Base-by-base conservation (phyloP, 2,329 filamentous ascomycete genomes). In the Aspergillus brasiliensis region DNA sequence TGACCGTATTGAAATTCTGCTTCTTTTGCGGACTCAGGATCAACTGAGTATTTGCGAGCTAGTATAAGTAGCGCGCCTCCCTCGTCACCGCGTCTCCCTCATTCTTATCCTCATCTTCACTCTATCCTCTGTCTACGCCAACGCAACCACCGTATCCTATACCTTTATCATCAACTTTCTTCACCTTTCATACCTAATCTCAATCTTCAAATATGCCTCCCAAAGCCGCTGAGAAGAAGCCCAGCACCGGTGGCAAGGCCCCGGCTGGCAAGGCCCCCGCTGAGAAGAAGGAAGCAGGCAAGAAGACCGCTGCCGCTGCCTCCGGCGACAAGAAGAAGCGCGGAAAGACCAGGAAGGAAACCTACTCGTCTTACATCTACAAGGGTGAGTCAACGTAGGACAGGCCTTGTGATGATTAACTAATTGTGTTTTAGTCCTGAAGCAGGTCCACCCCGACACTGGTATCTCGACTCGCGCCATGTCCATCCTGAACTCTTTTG, bases 351-450 rank as follows among this genome's bases (percentile, higher is more conserved):
- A 90, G 95, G 84, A 98, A 98, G 91, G 95, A 99, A 87, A 99
- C 95, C n/a, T 99, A 99, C 86, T 96, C 91, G 72, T 96, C 92
- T 58, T 99, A 99, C 88, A 99, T 99, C 84, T 99, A 98, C 91
- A 99, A 98, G 87, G 95, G 94, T 97, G 78, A 80, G 87, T 77
- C 13, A 38, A 10, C 78, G 65, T 75, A 58, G 8, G 15, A 15
- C 34, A 57, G 37, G 34, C 47, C 60, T 31, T 8, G 73, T 76
- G 64, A 34, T 44, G n/a, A 7, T 3, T 34, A 31, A 62, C 68
- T 44, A 70, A 58, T 47, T 19, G 28, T 67, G 68, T 56, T 71
- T 54, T 68, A 98, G 95, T 99, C 75, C 90, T 99, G 80, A 99
- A 99, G 90, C 95, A 99, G 88, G 95, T 99, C 72, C 95, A 99